Evolutionary conservation across 345 rosid genomes (phyloP), one percentile per base, ranked within the genome.

Genomic region (Stellera chamaejasme): DNA sequence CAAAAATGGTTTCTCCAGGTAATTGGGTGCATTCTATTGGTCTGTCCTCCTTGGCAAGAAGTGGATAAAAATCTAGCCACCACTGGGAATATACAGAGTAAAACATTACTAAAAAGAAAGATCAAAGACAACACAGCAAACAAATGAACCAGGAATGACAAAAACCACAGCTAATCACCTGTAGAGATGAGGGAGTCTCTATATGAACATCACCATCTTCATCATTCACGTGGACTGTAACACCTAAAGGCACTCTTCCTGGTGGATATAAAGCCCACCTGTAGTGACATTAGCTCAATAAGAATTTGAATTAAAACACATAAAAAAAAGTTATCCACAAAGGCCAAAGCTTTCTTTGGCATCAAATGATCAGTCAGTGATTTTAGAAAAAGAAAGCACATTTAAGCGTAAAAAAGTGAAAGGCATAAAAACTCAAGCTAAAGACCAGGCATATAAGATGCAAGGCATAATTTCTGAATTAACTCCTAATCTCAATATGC

Each of bases 261-360:
- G 98, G 98, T 78, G 98, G 98, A 77, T 92, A 92, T 67, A 92
- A 65, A 41, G 98, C 98, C 98, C 98, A 88, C 82, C 98, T 92
- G 72, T 62, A 50, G 54, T 61, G 67, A 70, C 36, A 70, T 13
- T 13, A 54, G 62, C 50, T 56, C 39, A 32, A 8, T 32, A 32
- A 32, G 39, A 32, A 32, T 32, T 32, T 32, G 5, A 32, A 32
- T 8, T 32, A 32, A 32, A 32, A 32, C 8, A 32, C 39, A 32
- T 32, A 32, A 32, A 32, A 5, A 28, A 32, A 32, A 3, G 39
- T 4, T 32, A 32, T 32, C 8, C 39, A 32, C 39, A 32, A 0
- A 8, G 4, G 2, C 39, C 39, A 32, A 32, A 32, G 39, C 7
- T 32, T 19, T 32, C 39, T 32, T 32, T 4, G 23, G 23, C 23